A percentile compares a stretch with the other conserved stretches of the same genome.
Conservation (phyloP, 2,329 filamentous ascomycete species). For the Aspergillus sp. region DNA sequence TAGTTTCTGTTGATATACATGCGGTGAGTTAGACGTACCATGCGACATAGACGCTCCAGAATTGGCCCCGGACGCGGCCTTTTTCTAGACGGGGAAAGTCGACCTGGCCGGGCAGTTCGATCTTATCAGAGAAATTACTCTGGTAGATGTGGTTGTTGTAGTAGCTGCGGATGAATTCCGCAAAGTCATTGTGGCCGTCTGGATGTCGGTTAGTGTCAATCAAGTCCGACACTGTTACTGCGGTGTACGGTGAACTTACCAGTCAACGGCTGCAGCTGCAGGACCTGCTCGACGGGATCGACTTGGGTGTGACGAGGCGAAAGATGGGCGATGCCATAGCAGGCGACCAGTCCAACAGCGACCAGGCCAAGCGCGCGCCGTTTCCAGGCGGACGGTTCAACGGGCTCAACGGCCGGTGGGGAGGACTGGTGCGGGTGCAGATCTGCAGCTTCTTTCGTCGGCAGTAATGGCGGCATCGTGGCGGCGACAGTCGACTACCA, state of each 20-base stretch:
- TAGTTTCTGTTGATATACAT: background rate
- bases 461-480: no score
- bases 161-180: constrained; percentile 65
- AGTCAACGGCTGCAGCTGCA: constrained; percentile 10
- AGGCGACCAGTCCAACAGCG: constrained; percentile 1
- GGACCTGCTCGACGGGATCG: constrained; percentile 8
- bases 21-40: background rate
- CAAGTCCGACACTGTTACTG: background rate
- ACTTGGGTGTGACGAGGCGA: background rate
- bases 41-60: constrained; percentile 83
- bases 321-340: background rate
- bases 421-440: background rate
- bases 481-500: no score
- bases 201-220: background rate
- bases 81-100: constrained; percentile 73
- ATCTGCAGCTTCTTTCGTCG: constrained; percentile 1
- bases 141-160: constrained; percentile 79
- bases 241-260: background rate
- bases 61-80: constrained; percentile 72
- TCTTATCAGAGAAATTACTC: constrained; percentile 61
- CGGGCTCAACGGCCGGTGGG: background rate
- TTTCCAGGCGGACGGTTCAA: constrained; percentile 1
- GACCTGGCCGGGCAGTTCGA: constrained; percentile 62
- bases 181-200: constrained; percentile 91
- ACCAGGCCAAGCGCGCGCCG: constrained; percentile 1